Evolutionary conservation across 2,329 filamentous ascomycete species (phyloP).

Genomic region (Trichophyton verrucosum): DNA sequence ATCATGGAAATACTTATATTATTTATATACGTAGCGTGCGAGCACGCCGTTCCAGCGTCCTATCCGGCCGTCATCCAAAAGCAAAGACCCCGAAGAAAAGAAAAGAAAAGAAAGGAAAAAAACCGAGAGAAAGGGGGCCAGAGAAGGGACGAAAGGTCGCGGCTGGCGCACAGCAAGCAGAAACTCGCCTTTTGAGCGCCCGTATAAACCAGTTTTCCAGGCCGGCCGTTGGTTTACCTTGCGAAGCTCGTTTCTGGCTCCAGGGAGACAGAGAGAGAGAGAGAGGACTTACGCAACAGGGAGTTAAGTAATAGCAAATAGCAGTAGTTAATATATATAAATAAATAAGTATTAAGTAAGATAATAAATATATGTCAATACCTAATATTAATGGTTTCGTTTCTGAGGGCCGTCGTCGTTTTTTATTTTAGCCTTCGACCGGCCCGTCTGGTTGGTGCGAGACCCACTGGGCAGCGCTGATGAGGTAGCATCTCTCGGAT

Average conservation of each 20-base stretch:
- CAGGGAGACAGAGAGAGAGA: too few relatives aligned
- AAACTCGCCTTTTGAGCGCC: not conserved
- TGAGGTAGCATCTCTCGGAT: too few relatives aligned
- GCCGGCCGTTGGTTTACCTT: too few relatives aligned
- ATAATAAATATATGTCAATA: too few relatives aligned
- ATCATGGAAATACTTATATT: too few relatives aligned
- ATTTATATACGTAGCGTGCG: not conserved
- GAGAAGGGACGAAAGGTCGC: not conserved
- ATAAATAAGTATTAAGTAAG: too few relatives aligned
- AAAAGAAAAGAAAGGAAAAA: too few relatives aligned
- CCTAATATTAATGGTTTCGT: not conserved
- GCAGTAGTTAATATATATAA: too few relatives aligned
- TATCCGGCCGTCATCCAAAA: not conserved
- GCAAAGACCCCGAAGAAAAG: too few relatives aligned
- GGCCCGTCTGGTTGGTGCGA: not conserved
- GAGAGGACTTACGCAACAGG: too few relatives aligned
- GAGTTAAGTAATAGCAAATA: too few relatives aligned
- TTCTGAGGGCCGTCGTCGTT: not conserved
- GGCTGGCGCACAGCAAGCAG: not conserved
- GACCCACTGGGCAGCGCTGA: not conserved
- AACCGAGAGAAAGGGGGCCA: not conserved
- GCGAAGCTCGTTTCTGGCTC: too few relatives aligned
- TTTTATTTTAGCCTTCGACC: not conserved
- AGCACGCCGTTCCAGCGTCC: not conserved
- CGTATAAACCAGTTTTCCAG: not conserved